Percentiles rank a stretch among this genome's conserved stretches.
phyloP scores from a whole-genome alignment of 2,329 filamentous ascomycete genomes.

The Ophiostoma montium region DNA sequence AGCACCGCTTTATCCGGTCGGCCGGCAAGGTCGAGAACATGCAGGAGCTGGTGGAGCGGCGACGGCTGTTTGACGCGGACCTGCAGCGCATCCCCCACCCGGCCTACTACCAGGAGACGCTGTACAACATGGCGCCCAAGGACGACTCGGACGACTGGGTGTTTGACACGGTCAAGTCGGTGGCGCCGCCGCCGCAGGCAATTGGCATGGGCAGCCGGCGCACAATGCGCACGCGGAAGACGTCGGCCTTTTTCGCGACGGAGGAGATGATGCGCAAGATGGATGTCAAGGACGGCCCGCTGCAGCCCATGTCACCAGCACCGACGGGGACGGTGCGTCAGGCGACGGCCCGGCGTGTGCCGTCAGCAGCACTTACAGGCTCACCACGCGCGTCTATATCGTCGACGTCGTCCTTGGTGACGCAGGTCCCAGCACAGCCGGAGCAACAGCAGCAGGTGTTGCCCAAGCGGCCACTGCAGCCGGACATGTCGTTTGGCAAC shows the following conservation, averaged over 20 bases:
- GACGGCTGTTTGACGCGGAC: conserved; percentile 68
- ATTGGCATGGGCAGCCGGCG: conserved; percentile 22
- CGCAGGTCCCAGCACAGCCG: background rate
- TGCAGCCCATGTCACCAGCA: conserved; percentile 41
- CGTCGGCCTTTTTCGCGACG: conserved; percentile 41
- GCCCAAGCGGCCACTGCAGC: conserved; percentile 64
- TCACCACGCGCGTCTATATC: conserved; percentile 14
- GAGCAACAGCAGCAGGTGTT: conserved; percentile 26
- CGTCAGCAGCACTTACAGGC: conserved; percentile 22
- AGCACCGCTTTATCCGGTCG: conserved; percentile 74
- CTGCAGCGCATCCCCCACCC: conserved; percentile 54
- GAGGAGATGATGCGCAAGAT: conserved; percentile 47
- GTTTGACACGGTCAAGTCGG: conserved; percentile 82
- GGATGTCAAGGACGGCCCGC: conserved; percentile 45
- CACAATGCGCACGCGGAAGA: conserved; percentile 35
- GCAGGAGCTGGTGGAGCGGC: conserved; percentile 73
- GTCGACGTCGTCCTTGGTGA: background rate
- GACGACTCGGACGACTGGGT: conserved; percentile 79
- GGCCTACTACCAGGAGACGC: conserved; percentile 86
- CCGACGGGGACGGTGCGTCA: conserved; percentile 40
- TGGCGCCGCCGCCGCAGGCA: conserved; percentile 38
- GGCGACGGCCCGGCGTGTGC: conserved; percentile 37
- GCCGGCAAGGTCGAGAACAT: conserved; percentile 81
- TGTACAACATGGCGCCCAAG: conserved; percentile 54
- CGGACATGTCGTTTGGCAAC: conserved; percentile 90